phyloP scores from a whole-genome alignment of 768 basidiomycete genomes.

The Termitomyces sp. region DNA sequence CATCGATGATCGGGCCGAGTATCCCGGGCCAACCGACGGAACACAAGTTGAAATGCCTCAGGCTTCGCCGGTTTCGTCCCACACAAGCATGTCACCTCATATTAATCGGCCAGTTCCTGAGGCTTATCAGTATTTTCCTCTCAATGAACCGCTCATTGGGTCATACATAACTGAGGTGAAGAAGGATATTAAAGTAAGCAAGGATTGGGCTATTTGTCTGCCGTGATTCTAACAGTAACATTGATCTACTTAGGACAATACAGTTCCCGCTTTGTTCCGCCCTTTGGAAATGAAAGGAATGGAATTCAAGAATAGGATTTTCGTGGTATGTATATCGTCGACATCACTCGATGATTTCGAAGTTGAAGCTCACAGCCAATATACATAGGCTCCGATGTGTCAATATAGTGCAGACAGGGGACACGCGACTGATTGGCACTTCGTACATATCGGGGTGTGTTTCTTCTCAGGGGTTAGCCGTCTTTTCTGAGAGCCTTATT shows the following conservation, averaged over 20 bases:
- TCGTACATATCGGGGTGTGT: slow-evolving; percentile 68
- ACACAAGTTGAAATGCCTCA: too few species aligned
- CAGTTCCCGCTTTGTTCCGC: slow-evolving; percentile 59
- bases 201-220: too few species aligned
- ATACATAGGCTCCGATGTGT: slow-evolving; percentile 72
- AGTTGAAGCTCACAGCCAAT: background rate
- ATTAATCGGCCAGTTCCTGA: slow-evolving; percentile 48
- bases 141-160: slow-evolving; percentile 59
- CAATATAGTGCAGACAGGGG: slow-evolving; percentile 76
- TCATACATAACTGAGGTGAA: slow-evolving; percentile 17
- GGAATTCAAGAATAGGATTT: slow-evolving; percentile 74
- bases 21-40: background rate
- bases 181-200: slow-evolving; percentile 9
- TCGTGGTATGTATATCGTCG: slow-evolving; percentile 43
- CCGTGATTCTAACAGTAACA: background rate
- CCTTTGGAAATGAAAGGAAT: slow-evolving; percentile 59
- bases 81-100: slow-evolving; percentile 19
- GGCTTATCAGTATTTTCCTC: slow-evolving; percentile 53
- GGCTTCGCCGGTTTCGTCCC: background rate
- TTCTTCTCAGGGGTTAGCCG: background rate
- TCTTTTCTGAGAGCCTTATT: background rate
- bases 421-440: slow-evolving; percentile 79
- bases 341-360: background rate
- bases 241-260: slow-evolving; percentile 38
- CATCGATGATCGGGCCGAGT: background rate